Evolutionary conservation across 805 yeast genomes (phyloP), one percentile per base, ranked within the genome.

Genomic region (Teunomyces lycoperdinae): DNA sequence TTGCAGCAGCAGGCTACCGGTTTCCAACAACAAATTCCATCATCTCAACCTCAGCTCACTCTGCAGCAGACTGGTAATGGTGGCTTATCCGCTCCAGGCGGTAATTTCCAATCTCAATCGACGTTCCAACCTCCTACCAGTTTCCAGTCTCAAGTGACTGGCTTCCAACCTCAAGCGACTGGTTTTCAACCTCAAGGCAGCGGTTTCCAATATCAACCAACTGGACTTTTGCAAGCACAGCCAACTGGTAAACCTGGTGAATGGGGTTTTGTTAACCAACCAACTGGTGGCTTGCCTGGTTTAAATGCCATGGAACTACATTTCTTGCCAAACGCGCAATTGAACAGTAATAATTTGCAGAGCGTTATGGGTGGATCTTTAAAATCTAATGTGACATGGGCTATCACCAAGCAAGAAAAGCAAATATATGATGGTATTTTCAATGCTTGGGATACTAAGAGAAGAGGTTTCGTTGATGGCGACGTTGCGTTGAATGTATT

Each of bases 321-420:
- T 55, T 84, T 85, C 63, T 71, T 84, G 71, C 91, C 90, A 2
- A 61, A 68, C 6, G 63, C 76, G 9, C 69, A 67, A 44, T 55
- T 64, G 31, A 52, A 75, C 2, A 55, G 64, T 20, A 63, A 68
- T 51, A 70, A 68, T 42, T 66, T 73, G 49, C 78, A 73, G 48
- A 63, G 62, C 50, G 73, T 57, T 9, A 73, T 73, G 77, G 76
- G 73, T 11, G 74, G 72, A 7, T 53, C 61, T 4, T 62, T 70
- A 55, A 58, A 54, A 57, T 76, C 81, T 13, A 83, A 85, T 49
- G 85, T 86, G 31, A 80, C 86, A 8, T 83, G 88, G 87, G 87
- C 90, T 20, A 89, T 92, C 56, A 84, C 95, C 43, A 86, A 87
- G 57, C 89, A 88, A 58, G 98, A 92, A 62, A 91, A 89, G 62